These are phyloP conservation scores for Trichoderma guizhouense DNA, from an alignment of 2,329 filamentous ascomycete species.

Conservation along the genomic window DNA sequence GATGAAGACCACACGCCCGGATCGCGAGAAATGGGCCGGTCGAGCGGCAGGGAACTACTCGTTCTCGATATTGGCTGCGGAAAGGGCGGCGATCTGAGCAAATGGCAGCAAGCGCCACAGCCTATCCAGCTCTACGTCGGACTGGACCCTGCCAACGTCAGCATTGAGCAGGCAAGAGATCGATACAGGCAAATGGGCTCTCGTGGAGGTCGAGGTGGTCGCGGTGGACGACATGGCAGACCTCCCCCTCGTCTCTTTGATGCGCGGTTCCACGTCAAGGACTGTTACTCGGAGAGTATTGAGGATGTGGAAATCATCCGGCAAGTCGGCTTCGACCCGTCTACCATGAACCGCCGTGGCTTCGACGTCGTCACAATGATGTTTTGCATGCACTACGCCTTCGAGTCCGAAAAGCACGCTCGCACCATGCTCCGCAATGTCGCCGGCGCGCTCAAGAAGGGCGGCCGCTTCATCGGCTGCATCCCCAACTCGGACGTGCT, in stretches of 20 bases:
- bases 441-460: constrained; percentile 84
- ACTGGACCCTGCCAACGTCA: constrained; percentile 87
- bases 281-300: constrained; percentile 85
- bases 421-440: constrained; percentile 93
- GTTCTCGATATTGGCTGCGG: constrained; percentile 95
- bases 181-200: constrained; percentile 72
- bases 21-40: constrained; percentile 51
- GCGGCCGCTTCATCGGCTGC: constrained; percentile 88
- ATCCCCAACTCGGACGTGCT: constrained; percentile 97
- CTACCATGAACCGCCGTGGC: constrained; percentile 69
- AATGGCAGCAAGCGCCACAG: constrained; percentile 95
- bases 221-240: constrained; percentile 47
- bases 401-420: constrained; percentile 87
- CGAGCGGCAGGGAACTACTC: constrained; percentile 60
- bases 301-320: constrained; percentile 77
- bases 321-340: constrained; percentile 82
- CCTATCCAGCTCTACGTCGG: constrained; percentile 90
- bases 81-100: constrained; percentile 91
- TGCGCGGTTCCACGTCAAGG: constrained; percentile 83
- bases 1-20: constrained; percentile 68
- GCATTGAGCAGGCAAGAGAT: constrained; percentile 84
- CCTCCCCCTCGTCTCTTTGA: constrained; percentile 66
- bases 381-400: constrained; percentile 99
- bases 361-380: constrained; percentile 98
- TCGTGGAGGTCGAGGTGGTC: constrained; percentile 54